A percentile compares a stretch with the other conserved stretches of the same genome.
phyloP scores from a whole-genome alignment of 257 asterid species.

The Nicotiana sylvestris region DNA sequence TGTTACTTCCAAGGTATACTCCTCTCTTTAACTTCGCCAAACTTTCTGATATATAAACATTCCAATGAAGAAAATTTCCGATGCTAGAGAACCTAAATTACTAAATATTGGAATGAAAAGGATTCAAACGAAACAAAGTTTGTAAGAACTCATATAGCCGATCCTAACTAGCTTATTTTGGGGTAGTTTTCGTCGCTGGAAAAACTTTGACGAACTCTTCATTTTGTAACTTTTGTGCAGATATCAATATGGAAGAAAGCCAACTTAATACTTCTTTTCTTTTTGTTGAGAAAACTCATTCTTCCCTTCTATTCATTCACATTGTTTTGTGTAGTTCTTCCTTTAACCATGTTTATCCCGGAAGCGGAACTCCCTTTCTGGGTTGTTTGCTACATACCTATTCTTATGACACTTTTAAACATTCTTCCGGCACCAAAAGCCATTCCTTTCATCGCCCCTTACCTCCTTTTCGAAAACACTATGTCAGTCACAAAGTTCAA shows the following conservation, averaged over 20 bases:
- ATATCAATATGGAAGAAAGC: constrained; percentile 64
- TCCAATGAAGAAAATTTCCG: background rate
- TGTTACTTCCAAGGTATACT: constrained; percentile 49
- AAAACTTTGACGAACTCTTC: background rate
- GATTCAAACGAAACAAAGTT: background rate
- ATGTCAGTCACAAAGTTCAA: constrained; percentile 74
- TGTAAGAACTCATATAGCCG: background rate
- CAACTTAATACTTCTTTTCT: constrained; percentile 61
- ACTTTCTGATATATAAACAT: background rate
- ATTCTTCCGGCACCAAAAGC: constrained; percentile 59
- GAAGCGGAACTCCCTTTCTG: constrained; percentile 62
- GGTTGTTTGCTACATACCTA: constrained; percentile 56
- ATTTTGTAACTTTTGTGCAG: constrained; percentile 26
- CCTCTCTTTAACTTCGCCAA: background rate
- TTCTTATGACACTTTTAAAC: constrained; percentile 52
- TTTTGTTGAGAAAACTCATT: constrained; percentile 54
- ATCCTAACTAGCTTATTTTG: background rate
- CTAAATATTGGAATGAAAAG: background rate
- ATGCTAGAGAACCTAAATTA: background rate
- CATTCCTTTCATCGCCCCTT: constrained; percentile 65
- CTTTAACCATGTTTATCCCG: constrained; percentile 64
- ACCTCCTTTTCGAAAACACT: constrained; percentile 65
- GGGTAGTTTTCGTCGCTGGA: background rate
- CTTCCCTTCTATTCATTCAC: constrained; percentile 81
- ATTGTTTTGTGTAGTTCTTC: constrained; percentile 60